These are phyloP conservation scores for Cytospora chrysosperma DNA, from an alignment of 2,329 filamentous ascomycete species.

Conservation along the genomic window DNA sequence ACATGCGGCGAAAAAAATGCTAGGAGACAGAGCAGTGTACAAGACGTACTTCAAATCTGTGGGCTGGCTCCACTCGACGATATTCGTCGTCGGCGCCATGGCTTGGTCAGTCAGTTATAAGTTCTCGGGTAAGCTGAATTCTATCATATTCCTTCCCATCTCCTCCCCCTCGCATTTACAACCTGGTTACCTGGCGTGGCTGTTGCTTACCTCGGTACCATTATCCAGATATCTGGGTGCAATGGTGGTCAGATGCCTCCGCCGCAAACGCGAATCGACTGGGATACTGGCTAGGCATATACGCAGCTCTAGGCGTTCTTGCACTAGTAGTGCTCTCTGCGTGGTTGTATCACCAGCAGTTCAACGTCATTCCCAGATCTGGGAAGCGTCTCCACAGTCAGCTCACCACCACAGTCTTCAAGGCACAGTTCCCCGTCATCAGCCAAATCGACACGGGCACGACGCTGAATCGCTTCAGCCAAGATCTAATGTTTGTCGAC, in stretches of 20 bases:
- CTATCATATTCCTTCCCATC: no score
- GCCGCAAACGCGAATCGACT: conserved; percentile 14
- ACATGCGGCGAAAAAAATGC: no score
- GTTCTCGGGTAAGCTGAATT: no score
- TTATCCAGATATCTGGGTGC: conserved; percentile 29
- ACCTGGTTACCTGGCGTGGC: neutral
- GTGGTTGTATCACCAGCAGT: conserved; percentile 25
- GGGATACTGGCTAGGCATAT: conserved; percentile 32
- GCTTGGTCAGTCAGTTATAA: no score
- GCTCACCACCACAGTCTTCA: neutral
- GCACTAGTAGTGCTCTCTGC: conserved; percentile 26
- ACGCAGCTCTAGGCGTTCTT: conserved; percentile 30
- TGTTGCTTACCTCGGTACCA: neutral
- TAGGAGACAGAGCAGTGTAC: no score
- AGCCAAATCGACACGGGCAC: neutral
- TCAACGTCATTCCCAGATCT: conserved; percentile 26
- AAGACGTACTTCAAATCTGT: no score
- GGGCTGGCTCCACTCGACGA: no score
- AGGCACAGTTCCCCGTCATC: neutral
- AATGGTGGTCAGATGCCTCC: conserved; percentile 29
- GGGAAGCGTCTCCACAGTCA: conserved; percentile 22
- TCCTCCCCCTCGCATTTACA: neutral
- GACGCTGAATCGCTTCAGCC: conserved; percentile 3
- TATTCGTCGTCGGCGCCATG: no score
- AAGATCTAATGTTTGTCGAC: conserved; percentile 9